Base-by-base conservation (phyloP, 495 filamentous ascomycete genomes). In the Cryomyces minteri region DNA sequence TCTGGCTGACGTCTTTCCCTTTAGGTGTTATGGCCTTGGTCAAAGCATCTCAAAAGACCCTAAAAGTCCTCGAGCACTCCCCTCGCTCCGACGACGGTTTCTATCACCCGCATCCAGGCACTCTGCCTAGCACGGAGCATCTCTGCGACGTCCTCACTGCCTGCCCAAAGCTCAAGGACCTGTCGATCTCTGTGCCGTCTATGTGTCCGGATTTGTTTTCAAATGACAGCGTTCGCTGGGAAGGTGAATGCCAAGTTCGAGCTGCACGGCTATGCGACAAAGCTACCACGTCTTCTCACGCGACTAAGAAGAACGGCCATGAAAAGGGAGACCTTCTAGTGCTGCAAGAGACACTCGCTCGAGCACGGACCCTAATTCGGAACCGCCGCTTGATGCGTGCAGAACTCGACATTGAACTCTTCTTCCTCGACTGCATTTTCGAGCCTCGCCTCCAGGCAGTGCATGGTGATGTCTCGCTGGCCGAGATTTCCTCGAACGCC, bases 31-130 rank as follows among this genome's bases (percentile, higher is more conserved):
- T 69, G 39, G 63, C 71, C 28, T 49, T 74, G 18, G 61, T 70
- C 40, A 58, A 62, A 31, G 59, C 71, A 8, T 72, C 70, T 1
- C 50, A 54, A 8, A 44, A 54, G 4, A 68, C 71, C 1, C 56
- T 73, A 30, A 62, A 63, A 29, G 62, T 71, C 34, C 56, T 74
- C n/a, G 69, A 73, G 48, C 67, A 71, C 48, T 66, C 65, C 18
- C 70, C 70, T 14, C 62, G 69, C 1, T 63, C 67, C 0, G 57
- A 62, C 39, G 63, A 65, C 43, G 69, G 68, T 34, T 71, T 71
- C 54, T 61, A 62, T 47, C 67, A 70, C 47, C 63, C 63, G 28
- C 55, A 64, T 48, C 61, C 60, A 0, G 61, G 60, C 31, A 57
- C 56, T 36, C 54, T 58, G 6, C 43, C 49, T 25, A 54, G 54